These are phyloP conservation scores for Obba rivulosa DNA, from an alignment of 768 basidiomycete species.

Conservation along the genomic window DNA sequence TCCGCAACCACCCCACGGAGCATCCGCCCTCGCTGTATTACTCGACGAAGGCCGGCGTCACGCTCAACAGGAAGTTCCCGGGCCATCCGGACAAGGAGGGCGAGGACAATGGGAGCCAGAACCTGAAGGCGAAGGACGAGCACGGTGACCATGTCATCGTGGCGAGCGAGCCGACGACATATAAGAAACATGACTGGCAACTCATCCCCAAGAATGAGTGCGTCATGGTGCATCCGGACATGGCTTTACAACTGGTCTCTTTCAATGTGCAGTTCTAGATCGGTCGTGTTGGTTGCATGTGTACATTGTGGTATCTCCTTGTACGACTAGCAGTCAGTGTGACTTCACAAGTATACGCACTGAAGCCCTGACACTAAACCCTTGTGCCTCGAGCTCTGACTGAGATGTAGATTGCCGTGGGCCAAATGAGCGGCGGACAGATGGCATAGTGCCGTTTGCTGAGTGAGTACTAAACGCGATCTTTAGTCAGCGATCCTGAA, in stretches of 20 bases:
- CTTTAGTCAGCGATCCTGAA: too few species aligned
- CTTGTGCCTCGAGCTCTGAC: too few species aligned
- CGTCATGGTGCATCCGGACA: constrained; percentile 22
- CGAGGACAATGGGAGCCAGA: constrained; percentile 8
- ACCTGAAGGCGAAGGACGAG: constrained; percentile 19
- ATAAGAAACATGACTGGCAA: constrained; percentile 23
- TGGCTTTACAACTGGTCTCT: constrained; percentile 13
- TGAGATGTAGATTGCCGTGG: too few species aligned
- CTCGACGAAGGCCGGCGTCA: constrained; percentile 27
- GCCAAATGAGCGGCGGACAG: too few species aligned
- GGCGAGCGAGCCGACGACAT: constrained; percentile 30
- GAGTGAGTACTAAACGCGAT: too few species aligned
- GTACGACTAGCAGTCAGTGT: too few species aligned
- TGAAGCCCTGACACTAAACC: too few species aligned
- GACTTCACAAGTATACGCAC: too few species aligned
- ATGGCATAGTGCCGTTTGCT: too few species aligned
- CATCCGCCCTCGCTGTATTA: constrained; percentile 30
- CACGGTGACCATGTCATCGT: constrained; percentile 30
- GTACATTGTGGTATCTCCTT: too few species aligned
- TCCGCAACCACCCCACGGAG: constrained; percentile 23
- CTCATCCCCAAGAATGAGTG: constrained; percentile 25
- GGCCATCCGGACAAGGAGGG: constrained; percentile 26
- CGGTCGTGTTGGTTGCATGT: too few species aligned
- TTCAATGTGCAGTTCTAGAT: constrained; percentile 12
- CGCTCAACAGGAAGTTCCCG: constrained; percentile 29